Percentiles rank a stretch among this genome's conserved stretches.
These are phyloP conservation scores for Ramularia endophylla DNA, from an alignment of 2,329 filamentous ascomycete genomes.

Conservation along the genomic window DNA sequence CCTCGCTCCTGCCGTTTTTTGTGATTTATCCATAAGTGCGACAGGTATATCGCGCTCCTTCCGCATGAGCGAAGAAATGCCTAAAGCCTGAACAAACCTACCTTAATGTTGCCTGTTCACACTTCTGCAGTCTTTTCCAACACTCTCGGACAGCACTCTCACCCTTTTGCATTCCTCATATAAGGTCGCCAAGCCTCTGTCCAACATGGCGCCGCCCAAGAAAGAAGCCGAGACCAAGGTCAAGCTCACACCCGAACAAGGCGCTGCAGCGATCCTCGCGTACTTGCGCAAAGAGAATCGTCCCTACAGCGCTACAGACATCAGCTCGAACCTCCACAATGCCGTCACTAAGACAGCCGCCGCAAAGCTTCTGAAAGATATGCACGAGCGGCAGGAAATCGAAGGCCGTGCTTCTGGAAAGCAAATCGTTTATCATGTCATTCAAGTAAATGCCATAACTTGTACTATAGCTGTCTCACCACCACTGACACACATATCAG, in stretches of 20 bases:
- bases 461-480: neutral
- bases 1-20: no score
- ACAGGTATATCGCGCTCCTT: no score
- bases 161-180: neutral
- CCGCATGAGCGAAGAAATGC: no score
- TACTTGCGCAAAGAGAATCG: conserved; percentile 30
- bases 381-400: conserved; percentile 55
- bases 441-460: conserved; percentile 33
- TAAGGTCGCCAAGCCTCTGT: neutral
- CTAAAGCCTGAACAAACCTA: neutral
- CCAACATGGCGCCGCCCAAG: conserved; percentile 29
- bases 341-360: conserved; percentile 44
- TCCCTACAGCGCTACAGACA: conserved; percentile 31
- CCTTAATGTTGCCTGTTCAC: neutral
- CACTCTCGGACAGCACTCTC: neutral
- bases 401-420: conserved; percentile 55
- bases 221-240: conserved; percentile 24
- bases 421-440: conserved; percentile 55
- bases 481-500: conserved; percentile 30
- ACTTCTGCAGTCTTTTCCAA: neutral
- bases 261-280: conserved; percentile 24
- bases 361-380: conserved; percentile 56
- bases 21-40: no score
- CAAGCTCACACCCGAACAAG: conserved; percentile 28
- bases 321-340: conserved; percentile 32